Evolutionary conservation across 192 early-diverging fungal species (phyloP), one percentile per base, ranked within the genome.

Genomic region (Backusella tarrabulga): DNA sequence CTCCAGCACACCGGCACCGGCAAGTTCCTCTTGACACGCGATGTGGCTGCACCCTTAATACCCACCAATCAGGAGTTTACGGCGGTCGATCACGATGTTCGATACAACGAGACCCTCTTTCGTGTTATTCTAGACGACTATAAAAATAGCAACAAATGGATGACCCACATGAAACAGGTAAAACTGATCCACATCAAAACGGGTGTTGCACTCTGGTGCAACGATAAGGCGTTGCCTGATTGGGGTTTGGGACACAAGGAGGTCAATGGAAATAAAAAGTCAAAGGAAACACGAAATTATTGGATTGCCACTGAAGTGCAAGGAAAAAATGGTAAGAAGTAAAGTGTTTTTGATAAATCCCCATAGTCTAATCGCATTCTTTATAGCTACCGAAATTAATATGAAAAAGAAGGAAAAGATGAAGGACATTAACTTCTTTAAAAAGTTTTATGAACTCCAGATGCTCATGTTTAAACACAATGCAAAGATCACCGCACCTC

Each of bases 181-280:
- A 82, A 89, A 44, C 79, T 99, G 67, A 82, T 95, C n/a, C 96
- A 94, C 78, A 84, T 86, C 68, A 80, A 89, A 26, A 92, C 96
- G 50, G 89, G 91, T 6, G 96, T 97, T 26, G 90, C 91, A 19
- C 67, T 99, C 54, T 92, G 92, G 80, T 93, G 93, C 15, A 92
- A 93, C 69, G 76, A 83, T 67, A 71, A 86, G 21, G 52, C 81
- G 32, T 86, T 98, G 23, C 97, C 97, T 19, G 91, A 91, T 5
- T 99, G 97, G 97, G 97, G 90, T 6, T 95, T 92, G 81, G 85
- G 80, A 54, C 95, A 95, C 83, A 87, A 94, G 67, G 96, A 99
- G 76, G 88, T 98, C 41, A 98, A 97, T 79, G 97, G 97, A 8
- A 97, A 97, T 86, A 94, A 96, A 80, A 95, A 94, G 29, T 76